Evolutionary conservation across 2,329 filamentous ascomycete genomes (phyloP).

Genomic region (Arthrobotrys musiformis): DNA sequence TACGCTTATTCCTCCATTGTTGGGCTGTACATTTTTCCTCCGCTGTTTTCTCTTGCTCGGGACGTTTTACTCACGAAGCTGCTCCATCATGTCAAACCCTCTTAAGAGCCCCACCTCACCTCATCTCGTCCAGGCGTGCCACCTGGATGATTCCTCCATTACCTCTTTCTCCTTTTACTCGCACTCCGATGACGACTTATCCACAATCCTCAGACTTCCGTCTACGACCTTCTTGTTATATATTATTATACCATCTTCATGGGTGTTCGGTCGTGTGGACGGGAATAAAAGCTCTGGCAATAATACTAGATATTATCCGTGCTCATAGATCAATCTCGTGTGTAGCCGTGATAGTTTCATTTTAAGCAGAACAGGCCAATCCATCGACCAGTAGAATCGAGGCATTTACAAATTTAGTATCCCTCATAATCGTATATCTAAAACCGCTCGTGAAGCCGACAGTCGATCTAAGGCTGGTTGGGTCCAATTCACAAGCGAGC

Average conservation of each 20-base stretch:
- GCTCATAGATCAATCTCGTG: slow-evolving; percentile 1
- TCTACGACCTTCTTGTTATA: slow-evolving; percentile 54
- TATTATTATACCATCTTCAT: slow-evolving; percentile 53
- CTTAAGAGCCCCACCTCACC: slow-evolving; percentile 27
- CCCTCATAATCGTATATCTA: too few relatives aligned
- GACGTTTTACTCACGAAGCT: slow-evolving; percentile 51
- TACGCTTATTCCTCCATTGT: slow-evolving; percentile 53
- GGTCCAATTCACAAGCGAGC: slow-evolving; percentile 17
- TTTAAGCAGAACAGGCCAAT: neutral
- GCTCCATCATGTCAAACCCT: slow-evolving; percentile 50
- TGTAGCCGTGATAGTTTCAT: neutral
- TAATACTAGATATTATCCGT: slow-evolving; percentile 53
- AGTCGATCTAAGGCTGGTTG: too few relatives aligned
- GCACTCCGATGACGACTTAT: slow-evolving; percentile 38
- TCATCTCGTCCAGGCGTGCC: slow-evolving; percentile 40
- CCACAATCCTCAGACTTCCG: slow-evolving; percentile 23
- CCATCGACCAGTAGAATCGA: neutral
- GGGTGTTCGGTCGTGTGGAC: slow-evolving; percentile 52
- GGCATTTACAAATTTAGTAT: neutral
- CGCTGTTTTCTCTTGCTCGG: slow-evolving; percentile 46
- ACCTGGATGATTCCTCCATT: slow-evolving; percentile 49
- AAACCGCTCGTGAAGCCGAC: slow-evolving; percentile 10
- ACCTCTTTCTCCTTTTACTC: slow-evolving; percentile 23
- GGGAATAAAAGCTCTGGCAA: slow-evolving; percentile 55
- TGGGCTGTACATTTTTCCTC: slow-evolving; percentile 55